phyloP scores from a whole-genome alignment of 139 green algal species.

The Chlorella vulgaris region DNA sequence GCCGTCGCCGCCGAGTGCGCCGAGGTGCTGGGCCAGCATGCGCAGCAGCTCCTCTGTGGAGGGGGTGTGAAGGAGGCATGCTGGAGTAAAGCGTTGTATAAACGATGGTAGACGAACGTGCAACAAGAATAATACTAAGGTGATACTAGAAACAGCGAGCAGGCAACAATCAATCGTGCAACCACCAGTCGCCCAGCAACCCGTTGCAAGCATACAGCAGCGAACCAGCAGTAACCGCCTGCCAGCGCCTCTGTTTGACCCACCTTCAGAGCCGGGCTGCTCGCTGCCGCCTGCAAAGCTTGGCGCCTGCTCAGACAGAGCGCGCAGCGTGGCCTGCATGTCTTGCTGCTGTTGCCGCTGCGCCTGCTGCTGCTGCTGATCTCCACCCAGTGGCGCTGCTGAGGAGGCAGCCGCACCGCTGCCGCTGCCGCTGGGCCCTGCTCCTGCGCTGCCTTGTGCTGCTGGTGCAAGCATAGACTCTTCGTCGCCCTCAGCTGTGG shows the following conservation, averaged over 20 bases:
- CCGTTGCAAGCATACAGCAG: no score
- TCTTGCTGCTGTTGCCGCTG: conserved; percentile 12
- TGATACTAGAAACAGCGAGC: no score
- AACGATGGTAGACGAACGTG: no score
- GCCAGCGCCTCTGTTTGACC: no score
- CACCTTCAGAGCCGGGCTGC: neutral
- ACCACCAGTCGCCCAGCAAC: no score
- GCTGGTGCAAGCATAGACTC: no score
- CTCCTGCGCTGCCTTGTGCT: neutral
- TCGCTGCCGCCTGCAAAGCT: conserved; percentile 12
- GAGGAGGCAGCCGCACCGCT: neutral
- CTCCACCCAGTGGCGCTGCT: neutral
- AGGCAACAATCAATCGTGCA: no score
- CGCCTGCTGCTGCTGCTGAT: neutral
- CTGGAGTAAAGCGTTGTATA: neutral
- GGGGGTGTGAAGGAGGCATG: neutral
- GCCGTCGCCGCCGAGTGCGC: neutral
- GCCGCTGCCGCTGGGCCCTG: neutral
- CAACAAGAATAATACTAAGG: neutral
- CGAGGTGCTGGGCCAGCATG: conserved; percentile 2
- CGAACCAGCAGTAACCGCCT: no score
- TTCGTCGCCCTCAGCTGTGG: neutral
- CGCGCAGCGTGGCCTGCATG: conserved; percentile 25
- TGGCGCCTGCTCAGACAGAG: conserved; percentile 35
- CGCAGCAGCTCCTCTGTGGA: conserved; percentile 13